Evolutionary conservation across 2,329 filamentous ascomycete genomes (phyloP).

Genomic region (Fusarium sp.): DNA sequence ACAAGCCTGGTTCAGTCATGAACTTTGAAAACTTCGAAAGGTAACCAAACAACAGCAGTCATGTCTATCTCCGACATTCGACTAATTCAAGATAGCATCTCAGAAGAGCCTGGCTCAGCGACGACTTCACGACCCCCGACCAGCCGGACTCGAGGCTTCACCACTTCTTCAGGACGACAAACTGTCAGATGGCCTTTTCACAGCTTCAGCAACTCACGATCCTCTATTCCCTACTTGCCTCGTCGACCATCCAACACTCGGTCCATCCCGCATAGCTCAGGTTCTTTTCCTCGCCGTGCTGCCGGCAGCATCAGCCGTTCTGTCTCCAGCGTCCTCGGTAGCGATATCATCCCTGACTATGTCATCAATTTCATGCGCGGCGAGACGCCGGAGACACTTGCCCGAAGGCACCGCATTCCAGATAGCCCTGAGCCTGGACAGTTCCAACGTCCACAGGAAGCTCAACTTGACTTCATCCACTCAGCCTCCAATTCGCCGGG

Average conservation of each 20-base stretch:
- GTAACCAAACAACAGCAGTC: constrained; percentile 25
- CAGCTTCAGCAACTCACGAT: constrained; percentile 48
- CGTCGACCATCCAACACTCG: constrained; percentile 40
- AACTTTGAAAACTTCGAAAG: constrained; percentile 49
- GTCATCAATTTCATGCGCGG: constrained; percentile 68
- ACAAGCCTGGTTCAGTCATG: constrained; percentile 43
- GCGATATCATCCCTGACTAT: constrained; percentile 67
- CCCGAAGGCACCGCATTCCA: constrained; percentile 56
- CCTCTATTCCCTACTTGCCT: constrained; percentile 41
- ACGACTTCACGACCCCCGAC: constrained; percentile 36
- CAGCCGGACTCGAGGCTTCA: constrained; percentile 46
- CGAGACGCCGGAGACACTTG: constrained; percentile 67
- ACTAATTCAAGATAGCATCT: constrained; percentile 41
- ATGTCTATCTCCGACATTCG: constrained; percentile 18
- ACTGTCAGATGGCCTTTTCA: constrained; percentile 49
- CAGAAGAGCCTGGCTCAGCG: constrained; percentile 44
- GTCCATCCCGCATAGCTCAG: constrained; percentile 41
- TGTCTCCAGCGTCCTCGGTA: constrained; percentile 54
- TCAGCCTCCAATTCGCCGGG: constrained; percentile 23
- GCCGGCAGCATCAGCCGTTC: constrained; percentile 49
- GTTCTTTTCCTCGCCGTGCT: constrained; percentile 44
- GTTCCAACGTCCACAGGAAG: constrained; percentile 37
- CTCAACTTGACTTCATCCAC: constrained; percentile 33
- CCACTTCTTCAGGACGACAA: constrained; percentile 46
- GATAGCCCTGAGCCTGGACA: constrained; percentile 48